These are phyloP conservation scores for Sugiyamaella qingdaonensis DNA, from an alignment of 805 yeast genomes.

Conservation along the genomic window DNA sequence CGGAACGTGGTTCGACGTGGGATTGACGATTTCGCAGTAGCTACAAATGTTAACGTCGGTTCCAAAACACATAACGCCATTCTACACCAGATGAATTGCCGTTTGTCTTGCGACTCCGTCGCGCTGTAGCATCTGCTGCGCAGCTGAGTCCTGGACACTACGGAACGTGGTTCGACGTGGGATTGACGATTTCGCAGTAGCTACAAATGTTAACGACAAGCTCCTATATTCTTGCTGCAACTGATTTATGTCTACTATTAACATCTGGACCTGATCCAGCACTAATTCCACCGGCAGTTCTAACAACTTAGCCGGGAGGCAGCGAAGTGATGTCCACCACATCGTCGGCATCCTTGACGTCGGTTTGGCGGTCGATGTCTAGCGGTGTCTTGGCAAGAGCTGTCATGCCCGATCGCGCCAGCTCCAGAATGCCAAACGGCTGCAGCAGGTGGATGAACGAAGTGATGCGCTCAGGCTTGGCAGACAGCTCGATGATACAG, in stretches of 20 bases:
- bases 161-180: no score
- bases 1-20: no score
- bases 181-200: no score
- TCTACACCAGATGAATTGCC: no score
- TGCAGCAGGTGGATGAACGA: constrained; percentile 83
- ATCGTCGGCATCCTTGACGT: constrained; percentile 51
- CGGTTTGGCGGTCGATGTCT: constrained; percentile 44
- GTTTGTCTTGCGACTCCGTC: no score
- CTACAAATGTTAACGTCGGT: no score
- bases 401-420: constrained; percentile 98
- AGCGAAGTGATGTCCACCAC: constrained; percentile 82
- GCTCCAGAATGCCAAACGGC: constrained; percentile 94
- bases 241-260: not conserved
- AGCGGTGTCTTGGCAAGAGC: constrained; percentile 95
- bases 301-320: constrained; percentile 89
- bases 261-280: not conserved
- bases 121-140: no score
- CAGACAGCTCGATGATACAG: constrained; percentile 89
- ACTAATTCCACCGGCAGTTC: not conserved
- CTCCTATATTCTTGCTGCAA: not conserved
- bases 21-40: no score
- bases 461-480: constrained; percentile 86
- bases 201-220: no score
- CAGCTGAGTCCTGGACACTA: no score
- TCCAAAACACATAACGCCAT: no score